These are phyloP conservation scores for Clitoria ternatea DNA, from an alignment of 306 rosid species.

Conservation along the genomic window DNA sequence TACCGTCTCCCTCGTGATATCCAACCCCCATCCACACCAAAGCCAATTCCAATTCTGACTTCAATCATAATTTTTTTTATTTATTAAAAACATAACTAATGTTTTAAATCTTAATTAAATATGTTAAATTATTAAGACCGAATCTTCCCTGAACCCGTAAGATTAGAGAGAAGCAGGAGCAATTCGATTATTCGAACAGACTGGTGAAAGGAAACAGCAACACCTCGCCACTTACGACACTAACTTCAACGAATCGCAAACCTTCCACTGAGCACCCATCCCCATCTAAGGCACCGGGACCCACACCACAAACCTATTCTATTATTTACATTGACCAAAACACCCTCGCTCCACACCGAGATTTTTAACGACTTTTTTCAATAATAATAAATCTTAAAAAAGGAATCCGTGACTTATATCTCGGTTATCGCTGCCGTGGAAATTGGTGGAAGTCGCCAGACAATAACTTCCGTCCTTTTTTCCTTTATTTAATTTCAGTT, in stretches of 20 bases:
- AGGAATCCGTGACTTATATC: background rate
- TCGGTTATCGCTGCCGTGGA: background rate
- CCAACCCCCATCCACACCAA: conserved; percentile 9
- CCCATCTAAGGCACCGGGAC: conserved; percentile 19
- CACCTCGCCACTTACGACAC: background rate
- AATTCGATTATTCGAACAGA: too few relatives aligned
- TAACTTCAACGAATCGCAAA: conserved; percentile 19
- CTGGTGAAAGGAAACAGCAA: too few relatives aligned
- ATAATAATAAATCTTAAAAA: background rate
- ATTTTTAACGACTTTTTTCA: background rate
- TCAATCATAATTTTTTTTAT: background rate
- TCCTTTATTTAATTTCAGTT: background rate
- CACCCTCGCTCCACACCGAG: background rate
- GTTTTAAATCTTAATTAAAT: too few relatives aligned
- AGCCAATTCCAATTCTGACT: background rate
- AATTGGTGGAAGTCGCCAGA: background rate
- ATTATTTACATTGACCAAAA: conserved; percentile 27
- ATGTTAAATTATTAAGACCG: too few relatives aligned
- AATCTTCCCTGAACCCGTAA: too few relatives aligned
- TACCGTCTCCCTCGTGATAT: conserved; percentile 26
- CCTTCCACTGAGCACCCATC: conserved; percentile 15
- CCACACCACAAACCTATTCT: conserved; percentile 10
- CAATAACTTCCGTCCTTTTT: too few relatives aligned
- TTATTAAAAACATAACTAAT: background rate
- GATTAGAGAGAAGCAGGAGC: background rate